Evolutionary conservation across 495 filamentous ascomycete species (phyloP).

Genomic region (Podospora conica): DNA sequence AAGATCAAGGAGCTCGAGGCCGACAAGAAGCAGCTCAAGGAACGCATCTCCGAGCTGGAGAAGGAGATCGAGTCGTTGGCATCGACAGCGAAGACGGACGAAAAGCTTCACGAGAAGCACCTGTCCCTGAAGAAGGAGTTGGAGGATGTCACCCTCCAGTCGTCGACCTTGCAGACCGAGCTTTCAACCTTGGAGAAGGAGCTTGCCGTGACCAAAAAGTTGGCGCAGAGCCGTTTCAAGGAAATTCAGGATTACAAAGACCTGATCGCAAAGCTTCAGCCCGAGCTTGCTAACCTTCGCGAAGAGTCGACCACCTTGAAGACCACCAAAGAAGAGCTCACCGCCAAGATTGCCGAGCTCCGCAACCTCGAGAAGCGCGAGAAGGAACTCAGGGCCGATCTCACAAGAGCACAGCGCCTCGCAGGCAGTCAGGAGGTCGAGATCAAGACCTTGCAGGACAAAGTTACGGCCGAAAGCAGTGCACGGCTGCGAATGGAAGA

Average conservation of each 20-base stretch:
- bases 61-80: conserved; percentile 47
- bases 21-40: conserved; percentile 45
- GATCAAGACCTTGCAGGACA: conserved; percentile 67
- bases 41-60: conserved; percentile 59
- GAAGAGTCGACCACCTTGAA: conserved; percentile 70
- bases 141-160: conserved; percentile 65
- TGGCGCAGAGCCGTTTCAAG: conserved; percentile 81
- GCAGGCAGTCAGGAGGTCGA: conserved; percentile 68
- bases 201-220: conserved; percentile 74
- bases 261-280: conserved; percentile 75
- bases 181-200: conserved; percentile 66
- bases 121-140: conserved; percentile 62
- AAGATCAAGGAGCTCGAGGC: conserved; percentile 55
- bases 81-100: conserved; percentile 27
- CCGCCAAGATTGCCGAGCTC: conserved; percentile 60
- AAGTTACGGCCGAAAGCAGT: conserved; percentile 66
- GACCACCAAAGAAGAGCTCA: conserved; percentile 63
- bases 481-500: conserved; percentile 71
- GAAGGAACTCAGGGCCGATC: conserved; percentile 69
- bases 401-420: conserved; percentile 60
- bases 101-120: conserved; percentile 52
- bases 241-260: conserved; percentile 74
- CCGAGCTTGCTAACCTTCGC: conserved; percentile 70
- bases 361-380: conserved; percentile 70
- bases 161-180: conserved; percentile 68